phyloP scores from a whole-genome alignment of 768 basidiomycete genomes.

The Infundibulicybe gibba region DNA sequence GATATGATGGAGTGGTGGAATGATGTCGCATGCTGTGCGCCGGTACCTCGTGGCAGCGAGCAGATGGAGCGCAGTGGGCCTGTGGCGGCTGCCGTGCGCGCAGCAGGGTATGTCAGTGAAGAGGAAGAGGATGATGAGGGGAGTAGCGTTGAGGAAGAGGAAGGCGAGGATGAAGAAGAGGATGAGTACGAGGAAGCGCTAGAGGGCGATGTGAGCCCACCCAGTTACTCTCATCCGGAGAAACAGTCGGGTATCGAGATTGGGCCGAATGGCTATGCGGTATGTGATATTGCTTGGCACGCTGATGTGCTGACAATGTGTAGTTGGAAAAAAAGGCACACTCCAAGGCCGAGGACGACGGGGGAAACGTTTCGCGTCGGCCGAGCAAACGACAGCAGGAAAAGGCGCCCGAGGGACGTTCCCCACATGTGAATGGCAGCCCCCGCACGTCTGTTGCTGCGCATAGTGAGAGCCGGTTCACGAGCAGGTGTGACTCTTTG shows the following conservation, averaged over 20 bases:
- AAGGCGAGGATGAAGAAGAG: slow-evolving; percentile 52
- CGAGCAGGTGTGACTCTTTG: too few species aligned
- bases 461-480: background rate
- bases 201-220: slow-evolving; percentile 44
- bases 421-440: slow-evolving; percentile 22
- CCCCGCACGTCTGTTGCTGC: background rate
- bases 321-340: too few species aligned
- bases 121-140: slow-evolving; percentile 48
- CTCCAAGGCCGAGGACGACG: slow-evolving; percentile 15
- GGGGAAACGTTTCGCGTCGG: slow-evolving; percentile 32
- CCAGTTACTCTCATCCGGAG: slow-evolving; percentile 54
- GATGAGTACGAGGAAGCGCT: slow-evolving; percentile 46
- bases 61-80: slow-evolving; percentile 90
- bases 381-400: slow-evolving; percentile 64
- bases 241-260: slow-evolving; percentile 37
- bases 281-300: slow-evolving; percentile 32
- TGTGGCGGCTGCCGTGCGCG: slow-evolving; percentile 87
- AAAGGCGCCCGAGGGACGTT: slow-evolving; percentile 64
- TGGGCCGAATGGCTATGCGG: slow-evolving; percentile 57
- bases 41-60: slow-evolving; percentile 94
- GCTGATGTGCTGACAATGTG: background rate
- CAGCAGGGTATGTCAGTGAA: slow-evolving; percentile 85
- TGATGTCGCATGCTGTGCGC: slow-evolving; percentile 93
- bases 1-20: slow-evolving; percentile 99
- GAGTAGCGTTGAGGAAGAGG: slow-evolving; percentile 43